Conservation (phyloP, 768 basidiomycete species). For the Flagelloscypha sp. region DNA sequence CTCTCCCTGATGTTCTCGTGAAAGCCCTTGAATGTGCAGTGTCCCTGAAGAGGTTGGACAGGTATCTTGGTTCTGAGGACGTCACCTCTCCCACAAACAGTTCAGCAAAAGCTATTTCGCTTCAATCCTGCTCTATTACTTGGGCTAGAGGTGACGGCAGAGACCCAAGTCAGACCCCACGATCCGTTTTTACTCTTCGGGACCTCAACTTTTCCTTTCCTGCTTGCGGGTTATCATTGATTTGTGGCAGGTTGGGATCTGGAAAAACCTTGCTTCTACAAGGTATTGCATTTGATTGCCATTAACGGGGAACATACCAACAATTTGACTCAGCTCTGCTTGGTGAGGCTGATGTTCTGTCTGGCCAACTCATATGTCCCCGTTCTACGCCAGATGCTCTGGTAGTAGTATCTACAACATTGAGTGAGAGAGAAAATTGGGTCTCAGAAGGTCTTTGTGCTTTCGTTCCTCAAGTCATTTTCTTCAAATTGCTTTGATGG, state of each 20-base stretch:
- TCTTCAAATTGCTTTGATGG: slow-evolving; percentile 48
- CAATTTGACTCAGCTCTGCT: slow-evolving; percentile 35
- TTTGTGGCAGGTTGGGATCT: slow-evolving; percentile 58
- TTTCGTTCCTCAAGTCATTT: slow-evolving; percentile 47
- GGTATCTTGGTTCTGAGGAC: slow-evolving; percentile 52
- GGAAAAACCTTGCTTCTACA: slow-evolving; percentile 57
- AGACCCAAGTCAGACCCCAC: slow-evolving; percentile 40
- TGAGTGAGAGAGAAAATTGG: slow-evolving; percentile 39
- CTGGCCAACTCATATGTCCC: slow-evolving; percentile 53
- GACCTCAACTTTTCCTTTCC: slow-evolving; percentile 53
- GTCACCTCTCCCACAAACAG: slow-evolving; percentile 39
- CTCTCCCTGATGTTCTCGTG: slow-evolving; percentile 59
- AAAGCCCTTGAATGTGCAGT: slow-evolving; percentile 50
- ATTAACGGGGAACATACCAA: not conserved
- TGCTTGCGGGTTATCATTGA: slow-evolving; percentile 46
- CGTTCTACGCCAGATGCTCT: slow-evolving; percentile 52
- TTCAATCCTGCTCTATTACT: slow-evolving; percentile 55
- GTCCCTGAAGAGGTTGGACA: slow-evolving; percentile 50
- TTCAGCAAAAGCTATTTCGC: slow-evolving; percentile 34
- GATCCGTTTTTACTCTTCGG: slow-evolving; percentile 44
- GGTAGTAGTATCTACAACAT: slow-evolving; percentile 45
- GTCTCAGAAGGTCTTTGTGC: slow-evolving; percentile 46
- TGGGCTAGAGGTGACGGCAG: slow-evolving; percentile 45
- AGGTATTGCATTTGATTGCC: slow-evolving; percentile 18
- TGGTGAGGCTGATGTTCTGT: slow-evolving; percentile 57